These are phyloP conservation scores for Argentina anserina DNA, from an alignment of 306 rosid species.

Conservation along the genomic window DNA sequence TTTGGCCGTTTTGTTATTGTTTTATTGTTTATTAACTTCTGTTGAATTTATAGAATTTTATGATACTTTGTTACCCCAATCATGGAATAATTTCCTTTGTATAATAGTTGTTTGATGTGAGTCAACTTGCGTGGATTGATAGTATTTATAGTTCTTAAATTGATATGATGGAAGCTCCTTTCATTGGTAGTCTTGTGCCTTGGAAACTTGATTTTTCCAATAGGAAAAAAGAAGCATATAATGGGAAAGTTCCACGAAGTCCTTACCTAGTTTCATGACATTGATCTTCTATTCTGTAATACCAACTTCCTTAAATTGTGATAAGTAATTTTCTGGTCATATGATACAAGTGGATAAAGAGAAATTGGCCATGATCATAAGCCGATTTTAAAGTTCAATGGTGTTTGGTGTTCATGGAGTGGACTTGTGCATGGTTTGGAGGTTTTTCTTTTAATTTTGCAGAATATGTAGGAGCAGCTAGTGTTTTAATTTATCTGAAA, in stretches of 20 bases:
- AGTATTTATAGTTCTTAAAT: too few relatives aligned
- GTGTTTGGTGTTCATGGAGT: background rate
- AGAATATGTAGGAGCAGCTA: background rate
- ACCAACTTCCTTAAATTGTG: background rate
- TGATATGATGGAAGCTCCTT: background rate
- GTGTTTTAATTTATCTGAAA: background rate
- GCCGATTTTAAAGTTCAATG: background rate
- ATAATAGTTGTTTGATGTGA: background rate
- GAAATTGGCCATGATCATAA: background rate
- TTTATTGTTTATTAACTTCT: conserved; percentile 19
- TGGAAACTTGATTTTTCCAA: background rate
- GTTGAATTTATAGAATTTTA: conserved; percentile 23
- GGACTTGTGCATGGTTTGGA: background rate
- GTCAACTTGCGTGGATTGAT: too few relatives aligned
- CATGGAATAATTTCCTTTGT: background rate
- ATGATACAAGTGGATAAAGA: background rate
- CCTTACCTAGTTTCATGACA: background rate
- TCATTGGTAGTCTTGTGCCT: background rate
- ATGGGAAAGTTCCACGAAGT: background rate
- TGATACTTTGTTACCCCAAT: conserved; percentile 14
- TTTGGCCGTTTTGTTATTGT: conserved; percentile 33
- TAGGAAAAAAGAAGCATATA: background rate
- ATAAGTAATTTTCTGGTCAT: background rate
- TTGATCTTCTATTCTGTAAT: background rate
- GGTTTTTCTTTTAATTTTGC: background rate